These are phyloP conservation scores for Boletus insuetus DNA, from an alignment of 768 basidiomycete genomes.

Conservation along the genomic window DNA sequence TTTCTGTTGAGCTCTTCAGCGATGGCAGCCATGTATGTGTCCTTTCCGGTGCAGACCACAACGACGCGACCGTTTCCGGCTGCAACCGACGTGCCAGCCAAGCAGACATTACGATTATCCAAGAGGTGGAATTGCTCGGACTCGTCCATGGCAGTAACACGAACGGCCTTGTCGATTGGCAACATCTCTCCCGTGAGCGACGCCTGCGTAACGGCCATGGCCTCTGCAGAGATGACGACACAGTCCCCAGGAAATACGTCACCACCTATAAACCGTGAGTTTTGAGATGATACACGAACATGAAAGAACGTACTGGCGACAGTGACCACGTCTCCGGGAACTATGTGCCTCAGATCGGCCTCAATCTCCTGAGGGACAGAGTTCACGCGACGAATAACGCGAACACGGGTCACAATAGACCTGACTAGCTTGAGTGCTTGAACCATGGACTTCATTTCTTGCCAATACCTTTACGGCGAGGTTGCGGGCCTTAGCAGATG, in stretches of 20 bases:
- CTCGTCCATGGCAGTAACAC: constrained; percentile 12
- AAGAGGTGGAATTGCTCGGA: constrained; percentile 28
- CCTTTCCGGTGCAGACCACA: constrained; percentile 31
- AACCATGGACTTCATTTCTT: constrained; percentile 34
- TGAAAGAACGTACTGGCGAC: constrained; percentile 26
- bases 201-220: constrained; percentile 34
- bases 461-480: constrained; percentile 25
- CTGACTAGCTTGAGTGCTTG: constrained; percentile 34
- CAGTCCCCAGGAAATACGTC: constrained; percentile 38
- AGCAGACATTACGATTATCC: constrained; percentile 32
- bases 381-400: constrained; percentile 27
- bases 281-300: background rate
- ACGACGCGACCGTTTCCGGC: constrained; percentile 32
- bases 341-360: constrained; percentile 30
- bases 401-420: constrained; percentile 33
- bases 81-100: constrained; percentile 35
- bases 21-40: constrained; percentile 36
- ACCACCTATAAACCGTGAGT: constrained; percentile 19
- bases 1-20: constrained; percentile 32
- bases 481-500: background rate
- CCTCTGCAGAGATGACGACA: constrained; percentile 32
- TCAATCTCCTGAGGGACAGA: constrained; percentile 26
- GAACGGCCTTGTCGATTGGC: constrained; percentile 31
- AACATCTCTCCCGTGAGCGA: constrained; percentile 37
- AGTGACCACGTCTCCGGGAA: constrained; percentile 33